Evolutionary conservation across 2,329 filamentous ascomycete species (phyloP), one percentile per base, ranked within the genome.

Genomic region (Trichoderma gracile): DNA sequence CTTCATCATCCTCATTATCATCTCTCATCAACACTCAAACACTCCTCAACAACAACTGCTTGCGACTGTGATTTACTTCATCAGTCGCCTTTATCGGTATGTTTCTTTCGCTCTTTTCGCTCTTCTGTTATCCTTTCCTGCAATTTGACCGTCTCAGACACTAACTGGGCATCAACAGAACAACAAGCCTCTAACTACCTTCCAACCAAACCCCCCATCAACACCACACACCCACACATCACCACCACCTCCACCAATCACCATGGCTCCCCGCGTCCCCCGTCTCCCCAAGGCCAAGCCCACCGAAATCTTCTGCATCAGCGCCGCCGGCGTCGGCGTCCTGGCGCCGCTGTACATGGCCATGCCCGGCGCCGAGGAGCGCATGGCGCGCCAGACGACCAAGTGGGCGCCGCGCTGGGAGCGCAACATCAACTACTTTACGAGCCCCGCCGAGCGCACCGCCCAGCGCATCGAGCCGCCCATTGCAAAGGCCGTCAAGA

Each of bases 381-480:
- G 80, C 49, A 72, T 86, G 42, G 80, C 82, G 61, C 75, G 75
- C 25, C 83, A 85, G 73, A 86, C 84, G 3, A 77, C 78, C 65
- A 81, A 82, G 70, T 86, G 84, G 84, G 84, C 84, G 4, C 83
- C 84, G 19, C 80, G 82, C 63, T 87, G 84, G 84, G 84, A 86
- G 74, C 78, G 79, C 60, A 85, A 84, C 74, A 80, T 86, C 71
- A 80, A 76, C 67, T 82, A 81, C 76, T 81, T 86, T 72, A 75
- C 77, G 9, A 74, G 77, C n/a, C 80, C 80, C 17, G 78, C 79
- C 30, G 78, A 82, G 73, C 75, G 76, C 21, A 75, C 79, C 57
- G 78, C 83, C 46, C 80, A 81, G 68, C 78, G 80, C 59, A 77
- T 84, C 60, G 77, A 83, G 71, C 82, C 81, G 1, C 80, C 78